Base-by-base conservation (phyloP, 345 rosid species). In the Citrus australasica region DNA sequence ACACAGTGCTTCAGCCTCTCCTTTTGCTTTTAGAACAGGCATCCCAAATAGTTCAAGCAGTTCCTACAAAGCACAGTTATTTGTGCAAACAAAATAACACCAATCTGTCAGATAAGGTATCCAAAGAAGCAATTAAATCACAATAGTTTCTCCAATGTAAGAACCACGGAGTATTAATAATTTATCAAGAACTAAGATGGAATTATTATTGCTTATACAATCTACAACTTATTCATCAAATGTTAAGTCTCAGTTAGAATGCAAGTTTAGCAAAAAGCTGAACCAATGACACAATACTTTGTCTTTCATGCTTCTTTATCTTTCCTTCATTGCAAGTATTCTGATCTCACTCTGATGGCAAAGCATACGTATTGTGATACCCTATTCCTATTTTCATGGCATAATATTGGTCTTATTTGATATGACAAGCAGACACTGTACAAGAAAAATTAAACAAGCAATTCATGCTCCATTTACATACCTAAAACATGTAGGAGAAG, bases 1-100 rank as follows among this genome's bases (percentile, higher is more conserved):
- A 79, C 97, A 96, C 74, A 92, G 84, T 25, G 95, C 99, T 84
- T 96, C 98, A 82, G 98, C 99, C 85, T 96, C 99, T 40, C 97
- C 95, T 33, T 84, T 86, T 9, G 97, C 97, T 80, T 83, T 84
- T 16, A 94, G 46, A 78, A 94, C 92, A 6, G 97, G 99, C 85
- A 96, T 91, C 74, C 98, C 97, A n/a, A 96, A 85, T 37, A 96
- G 82, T 77, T 91, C 82, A 69, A 96, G 91, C 80, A 94, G 80
- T 77, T 90, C 98, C 99, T 96, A 78, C 11, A 68, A 62, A 83
- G 32, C 24, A 65, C 10, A 8, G 10, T 65, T 21, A 65, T 65
- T 65, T 33, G 10, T 65, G 42, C 24, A 65, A 32, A 8, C n/a
- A 65, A 19, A 65, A 65, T 37, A 0, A 33, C 35, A 65, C 10